Base-by-base conservation (phyloP, 768 basidiomycete genomes). In the Trametopsis cervina region DNA sequence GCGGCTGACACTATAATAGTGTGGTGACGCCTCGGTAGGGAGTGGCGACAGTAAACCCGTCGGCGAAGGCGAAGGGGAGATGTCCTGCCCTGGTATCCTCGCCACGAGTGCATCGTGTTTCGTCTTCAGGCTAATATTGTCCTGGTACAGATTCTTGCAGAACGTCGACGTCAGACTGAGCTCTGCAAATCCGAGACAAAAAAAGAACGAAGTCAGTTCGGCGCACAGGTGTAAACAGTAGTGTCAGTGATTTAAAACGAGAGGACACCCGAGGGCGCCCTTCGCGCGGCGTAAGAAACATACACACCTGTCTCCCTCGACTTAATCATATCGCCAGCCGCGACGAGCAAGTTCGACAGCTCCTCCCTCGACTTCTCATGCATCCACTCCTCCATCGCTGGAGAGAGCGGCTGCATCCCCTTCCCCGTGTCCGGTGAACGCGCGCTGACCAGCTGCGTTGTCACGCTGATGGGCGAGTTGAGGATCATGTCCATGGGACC, bases 311-410 rank as follows among this genome's bases (percentile, higher is more conserved):
- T 76, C 66, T 87, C 88, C 33, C 89, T 73, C 50, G 81, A 79
- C 60, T 80, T 83, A 54, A 92, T 89, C 41, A 90, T 69, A 50
- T 70, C 78, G 53, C 85, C 83, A 0, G 88, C 89, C 60, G 82
- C 81, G 39, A 79, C 66, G 27, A 92, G 73, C 37, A 91, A 69
- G 37, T 75, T 74, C 3, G 80, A 72, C 39, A 92, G 72, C 56
- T 89, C 85, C 57, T 84, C 86, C 33, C 79, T 73, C n/a, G 85
- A 85, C 58, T 69, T 76, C 54, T 82, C 83, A 50, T 74, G 70
- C 55, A 74, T 65, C 82, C 81, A 80, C 20, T 73, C 70, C 21
- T 71, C 66, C 18, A 63, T 54, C 29, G 50, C 55, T 5, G 54
- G 50, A 33, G 29, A 46, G 15, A 27, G 46, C n/a, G 11, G 54